These are phyloP conservation scores for Bacterosira constricta DNA, from an alignment of 108 stramenopile species.

Conservation along the genomic window DNA sequence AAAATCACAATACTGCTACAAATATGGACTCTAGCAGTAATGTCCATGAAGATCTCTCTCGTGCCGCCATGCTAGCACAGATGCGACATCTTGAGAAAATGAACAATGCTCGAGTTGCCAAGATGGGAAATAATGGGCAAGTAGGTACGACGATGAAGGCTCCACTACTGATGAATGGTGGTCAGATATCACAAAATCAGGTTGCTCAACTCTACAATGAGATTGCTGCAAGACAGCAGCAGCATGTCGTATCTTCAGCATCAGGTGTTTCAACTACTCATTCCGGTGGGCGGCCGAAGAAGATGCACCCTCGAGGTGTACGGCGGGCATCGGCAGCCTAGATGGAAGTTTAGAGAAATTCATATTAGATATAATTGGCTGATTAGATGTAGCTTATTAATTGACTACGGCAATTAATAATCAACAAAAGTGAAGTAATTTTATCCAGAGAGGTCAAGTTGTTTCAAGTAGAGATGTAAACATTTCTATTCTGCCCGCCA, in stretches of 20 bases:
- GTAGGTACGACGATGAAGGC: not conserved
- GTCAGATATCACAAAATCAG: conserved; percentile 3
- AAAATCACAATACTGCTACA: not conserved
- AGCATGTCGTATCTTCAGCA: not conserved
- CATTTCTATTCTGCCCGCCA: too few species aligned
- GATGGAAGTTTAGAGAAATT: too few species aligned
- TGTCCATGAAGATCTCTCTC: too few species aligned
- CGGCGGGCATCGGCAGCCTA: conserved; percentile 25
- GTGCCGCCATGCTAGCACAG: too few species aligned
- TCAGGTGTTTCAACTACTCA: not conserved
- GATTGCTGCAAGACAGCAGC: not conserved
- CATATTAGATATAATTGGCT: too few species aligned
- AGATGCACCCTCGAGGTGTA: not conserved
- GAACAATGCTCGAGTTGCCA: not conserved
- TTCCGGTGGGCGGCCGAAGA: too few species aligned
- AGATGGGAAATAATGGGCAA: not conserved
- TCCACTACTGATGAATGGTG: not conserved
- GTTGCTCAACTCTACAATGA: conserved; percentile 6
- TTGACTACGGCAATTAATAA: too few species aligned
- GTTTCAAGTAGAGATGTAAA: too few species aligned
- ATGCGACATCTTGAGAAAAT: conserved; percentile 14
- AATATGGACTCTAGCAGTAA: too few species aligned
- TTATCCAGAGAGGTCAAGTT: too few species aligned
- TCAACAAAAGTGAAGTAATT: too few species aligned
- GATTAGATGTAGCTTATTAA: too few species aligned